Conservation (phyloP, 768 basidiomycete species). For the Gelatoporia subvermispora region DNA sequence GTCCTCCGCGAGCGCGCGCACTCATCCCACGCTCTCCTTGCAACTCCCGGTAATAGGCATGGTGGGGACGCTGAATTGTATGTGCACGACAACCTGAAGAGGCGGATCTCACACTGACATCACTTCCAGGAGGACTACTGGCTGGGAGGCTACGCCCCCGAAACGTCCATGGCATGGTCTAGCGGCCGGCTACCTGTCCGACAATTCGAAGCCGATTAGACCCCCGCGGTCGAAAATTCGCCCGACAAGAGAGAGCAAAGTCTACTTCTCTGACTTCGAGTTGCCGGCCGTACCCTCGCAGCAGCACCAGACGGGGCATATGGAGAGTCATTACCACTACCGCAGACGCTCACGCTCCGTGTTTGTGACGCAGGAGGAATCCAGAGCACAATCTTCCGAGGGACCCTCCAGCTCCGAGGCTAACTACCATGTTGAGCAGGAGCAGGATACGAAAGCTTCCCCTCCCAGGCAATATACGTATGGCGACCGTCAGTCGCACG, state of each 20-base stretch:
- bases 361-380: conserved; percentile 9
- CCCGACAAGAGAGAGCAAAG: conserved; percentile 12
- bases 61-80: conserved; percentile 6
- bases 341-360: conserved; percentile 29
- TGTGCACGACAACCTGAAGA: too few species aligned
- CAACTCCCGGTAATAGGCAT: conserved; percentile 3
- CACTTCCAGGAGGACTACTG: background rate
- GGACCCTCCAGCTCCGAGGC: background rate
- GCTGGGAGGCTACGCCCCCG: background rate
- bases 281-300: conserved; percentile 1
- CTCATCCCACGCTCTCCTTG: conserved; percentile 21
- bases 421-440: background rate
- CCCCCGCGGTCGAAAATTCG: conserved; percentile 18
- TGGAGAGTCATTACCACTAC: conserved; percentile 16
- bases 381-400: background rate
- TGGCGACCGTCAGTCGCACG: conserved; percentile 25
- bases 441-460: background rate
- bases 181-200: conserved; percentile 16
- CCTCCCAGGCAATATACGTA: conserved; percentile 19
- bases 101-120: background rate
- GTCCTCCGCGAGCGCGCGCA: conserved; percentile 58
- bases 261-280: conserved; percentile 22
- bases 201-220: conserved; percentile 13
- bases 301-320: conserved; percentile 3
- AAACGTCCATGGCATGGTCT: conserved; percentile 7